Base-by-base conservation (phyloP, 306 rosid genomes). In the Hippophae tibetana region DNA sequence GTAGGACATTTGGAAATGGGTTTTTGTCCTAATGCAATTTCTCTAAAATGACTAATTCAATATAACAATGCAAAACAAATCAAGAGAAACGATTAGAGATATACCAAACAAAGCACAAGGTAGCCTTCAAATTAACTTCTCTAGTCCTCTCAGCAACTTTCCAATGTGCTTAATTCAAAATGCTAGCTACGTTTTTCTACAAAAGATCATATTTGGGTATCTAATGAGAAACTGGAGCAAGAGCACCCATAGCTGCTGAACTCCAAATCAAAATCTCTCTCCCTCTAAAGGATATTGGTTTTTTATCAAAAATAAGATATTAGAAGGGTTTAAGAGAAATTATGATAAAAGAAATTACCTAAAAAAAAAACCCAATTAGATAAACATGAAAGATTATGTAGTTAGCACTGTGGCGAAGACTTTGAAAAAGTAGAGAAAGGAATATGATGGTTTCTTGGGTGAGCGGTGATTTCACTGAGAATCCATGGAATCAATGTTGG, bases 141-240 rank as follows among this genome's bases (percentile, higher is more conserved):
- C 23, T 18, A 18, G 23, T 18, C 23, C 23, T 18, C 23, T 18
- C 23, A 1, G 23, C 23, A 18, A 18, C 23, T 18, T 18, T 1
- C 23, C 23, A 18, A 18, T 18, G 23, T 18, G 23, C 23, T 18
- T 18, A 18, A 18, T 18, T 18, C 23, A 18, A 18, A 18, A 18
- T 18, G 23, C 23, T 18, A 18, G 23, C 23, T 18, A 18, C 86
- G 80, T 80, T 88, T 69, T 78, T 88, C 49, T 88, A 89, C 69
- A 88, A 56, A 68, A 87, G 77, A 74, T 92, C 99, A 63, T 92
- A 96, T 18, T 82, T 82, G 8, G 88, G 84, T 62, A 63, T 69
- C 98, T 95, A 92, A 7, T 79, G 54, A 41, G 69, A 14, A 51
- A 72, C 38, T 5, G 89, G 73, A 65, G 83, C 79, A 13, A 86